Evolutionary conservation across 1,284 basidiomycete species (phyloP).

Genomic region (Cryptococcus sp.): DNA sequence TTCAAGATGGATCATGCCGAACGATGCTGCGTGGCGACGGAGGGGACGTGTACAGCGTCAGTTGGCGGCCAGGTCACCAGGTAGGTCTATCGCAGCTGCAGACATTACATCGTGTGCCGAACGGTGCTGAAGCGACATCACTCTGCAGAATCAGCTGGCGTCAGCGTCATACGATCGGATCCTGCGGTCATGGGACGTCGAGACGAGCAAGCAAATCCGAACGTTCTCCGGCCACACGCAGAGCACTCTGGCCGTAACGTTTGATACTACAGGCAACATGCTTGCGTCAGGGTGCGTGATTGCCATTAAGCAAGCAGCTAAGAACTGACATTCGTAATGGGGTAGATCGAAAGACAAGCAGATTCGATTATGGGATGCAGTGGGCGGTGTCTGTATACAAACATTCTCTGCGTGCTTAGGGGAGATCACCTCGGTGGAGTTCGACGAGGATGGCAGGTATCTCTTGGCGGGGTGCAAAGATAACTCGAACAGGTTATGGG

Average conservation of each 20-base stretch:
- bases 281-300: slow-evolving; percentile 54
- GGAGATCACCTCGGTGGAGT: slow-evolving; percentile 57
- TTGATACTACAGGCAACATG: slow-evolving; percentile 54
- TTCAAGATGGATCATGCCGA: slow-evolving; percentile 29
- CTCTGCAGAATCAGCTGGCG: slow-evolving; percentile 46
- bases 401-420: slow-evolving; percentile 56
- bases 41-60: slow-evolving; percentile 57
- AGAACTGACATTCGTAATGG: too few species aligned
- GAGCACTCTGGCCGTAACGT: slow-evolving; percentile 54
- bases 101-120: background rate
- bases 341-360: slow-evolving; percentile 55
- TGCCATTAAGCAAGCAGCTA: background rate
- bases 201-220: slow-evolving; percentile 52
- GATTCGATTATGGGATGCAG: slow-evolving; percentile 57
- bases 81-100: slow-evolving; percentile 15
- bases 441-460: slow-evolving; percentile 54
- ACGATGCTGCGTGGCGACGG: slow-evolving; percentile 41
- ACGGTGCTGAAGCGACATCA: too few species aligned
- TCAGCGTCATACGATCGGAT: slow-evolving; percentile 58
- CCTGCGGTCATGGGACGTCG: slow-evolving; percentile 55
- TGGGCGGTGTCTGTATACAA: slow-evolving; percentile 55
- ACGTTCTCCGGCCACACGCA: slow-evolving; percentile 58
- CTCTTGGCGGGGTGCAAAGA: slow-evolving; percentile 57
- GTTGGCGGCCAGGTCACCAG: slow-evolving; percentile 52
- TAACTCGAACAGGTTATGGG: slow-evolving; percentile 55